These are phyloP conservation scores for Brassica incana DNA, from an alignment of 345 rosid species.

Conservation along the genomic window DNA sequence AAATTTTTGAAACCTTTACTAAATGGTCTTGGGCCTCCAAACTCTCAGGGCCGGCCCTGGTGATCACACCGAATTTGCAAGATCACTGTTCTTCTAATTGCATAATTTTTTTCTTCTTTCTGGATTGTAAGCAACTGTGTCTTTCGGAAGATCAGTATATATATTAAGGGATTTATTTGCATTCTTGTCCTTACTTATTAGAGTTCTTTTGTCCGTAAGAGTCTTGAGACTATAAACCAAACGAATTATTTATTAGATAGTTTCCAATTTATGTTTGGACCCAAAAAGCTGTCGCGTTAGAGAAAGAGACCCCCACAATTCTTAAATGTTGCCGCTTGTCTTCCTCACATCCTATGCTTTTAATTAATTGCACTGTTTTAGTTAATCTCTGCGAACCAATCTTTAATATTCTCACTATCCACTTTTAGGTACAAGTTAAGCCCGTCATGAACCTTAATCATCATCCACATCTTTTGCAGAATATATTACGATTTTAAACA, in stretches of 20 bases:
- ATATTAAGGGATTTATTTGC: neutral
- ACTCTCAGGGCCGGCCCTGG: no score
- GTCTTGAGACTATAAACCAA: conserved; percentile 18
- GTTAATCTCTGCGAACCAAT: conserved; percentile 12
- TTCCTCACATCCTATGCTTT: conserved; percentile 30
- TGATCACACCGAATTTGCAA: neutral
- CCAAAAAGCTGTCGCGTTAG: conserved; percentile 28
- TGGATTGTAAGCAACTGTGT: neutral
- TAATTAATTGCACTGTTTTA: conserved; percentile 1
- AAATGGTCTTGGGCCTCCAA: no score
- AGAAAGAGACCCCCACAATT: conserved; percentile 24
- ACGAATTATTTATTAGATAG: neutral
- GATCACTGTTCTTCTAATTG: neutral
- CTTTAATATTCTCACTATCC: conserved; percentile 15
- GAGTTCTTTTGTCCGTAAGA: neutral
- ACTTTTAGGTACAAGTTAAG: neutral
- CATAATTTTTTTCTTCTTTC: neutral
- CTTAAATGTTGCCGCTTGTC: conserved; percentile 32
- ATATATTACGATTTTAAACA: neutral
- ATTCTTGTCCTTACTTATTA: neutral
- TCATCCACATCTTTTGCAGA: conserved; percentile 2
- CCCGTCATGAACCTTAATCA: neutral
- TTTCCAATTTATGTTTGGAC: conserved; percentile 19
- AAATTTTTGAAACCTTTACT: no score
- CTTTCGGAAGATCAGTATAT: neutral